phyloP scores from a whole-genome alignment of 176 grass and related monocot species.

The Eragrostis nindensis region DNA sequence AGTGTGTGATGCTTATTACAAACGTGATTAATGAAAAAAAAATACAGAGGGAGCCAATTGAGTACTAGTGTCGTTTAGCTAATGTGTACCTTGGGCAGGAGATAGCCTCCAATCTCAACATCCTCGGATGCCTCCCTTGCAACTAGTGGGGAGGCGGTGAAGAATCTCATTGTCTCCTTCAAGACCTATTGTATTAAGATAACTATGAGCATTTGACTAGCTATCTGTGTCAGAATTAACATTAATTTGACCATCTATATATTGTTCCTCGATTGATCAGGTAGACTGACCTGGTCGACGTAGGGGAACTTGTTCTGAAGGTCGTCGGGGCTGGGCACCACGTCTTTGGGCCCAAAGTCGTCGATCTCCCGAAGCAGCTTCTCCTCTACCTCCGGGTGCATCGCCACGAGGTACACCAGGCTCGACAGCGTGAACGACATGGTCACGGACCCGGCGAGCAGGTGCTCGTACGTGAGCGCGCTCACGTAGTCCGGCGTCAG shows the following conservation, averaged over 20 bases:
- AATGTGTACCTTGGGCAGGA: constrained; percentile 75
- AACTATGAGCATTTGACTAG: no score
- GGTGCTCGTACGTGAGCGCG: constrained; percentile 75
- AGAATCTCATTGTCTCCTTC: constrained; percentile 71
- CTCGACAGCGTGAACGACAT: constrained; percentile 59
- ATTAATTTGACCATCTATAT: no score
- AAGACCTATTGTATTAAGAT: no score
- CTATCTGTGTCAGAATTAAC: no score
- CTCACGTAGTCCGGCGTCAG: constrained; percentile 60
- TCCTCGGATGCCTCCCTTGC: constrained; percentile 52
- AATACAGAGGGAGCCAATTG: no score
- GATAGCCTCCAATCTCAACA: constrained; percentile 56
- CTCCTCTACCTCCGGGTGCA: constrained; percentile 59
- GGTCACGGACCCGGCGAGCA: constrained; percentile 58
- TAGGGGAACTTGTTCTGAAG: constrained; percentile 62
- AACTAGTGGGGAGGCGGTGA: constrained; percentile 52
- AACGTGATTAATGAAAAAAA: no score
- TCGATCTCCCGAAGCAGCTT: constrained; percentile 69
- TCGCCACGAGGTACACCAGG: constrained; percentile 55
- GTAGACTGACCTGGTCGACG: constrained; percentile 40
- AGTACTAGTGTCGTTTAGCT: no score
- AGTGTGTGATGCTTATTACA: no score
- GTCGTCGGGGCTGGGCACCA: constrained; percentile 42
- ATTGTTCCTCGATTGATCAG: no score
- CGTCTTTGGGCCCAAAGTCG: constrained; percentile 24